Percentiles rank a stretch among this genome's conserved stretches.
Conservation (phyloP, 2,329 filamentous ascomycete genomes). For the Aspergillus vadensis region DNA sequence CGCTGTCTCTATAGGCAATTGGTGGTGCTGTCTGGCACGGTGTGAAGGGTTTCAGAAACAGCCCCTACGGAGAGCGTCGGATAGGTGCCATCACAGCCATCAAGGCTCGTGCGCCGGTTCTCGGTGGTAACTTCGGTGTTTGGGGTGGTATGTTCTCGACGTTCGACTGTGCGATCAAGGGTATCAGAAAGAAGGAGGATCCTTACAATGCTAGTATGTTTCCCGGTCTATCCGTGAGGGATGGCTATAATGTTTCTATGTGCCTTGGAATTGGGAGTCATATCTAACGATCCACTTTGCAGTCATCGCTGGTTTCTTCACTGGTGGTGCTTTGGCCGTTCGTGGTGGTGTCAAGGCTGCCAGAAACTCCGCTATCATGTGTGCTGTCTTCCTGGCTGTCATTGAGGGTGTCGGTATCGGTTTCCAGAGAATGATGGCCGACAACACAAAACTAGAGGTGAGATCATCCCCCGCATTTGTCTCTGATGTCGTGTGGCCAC, state of each 20-base stretch:
- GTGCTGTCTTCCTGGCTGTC: constrained; percentile 88
- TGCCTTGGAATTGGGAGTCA: not conserved
- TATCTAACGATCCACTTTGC: constrained; percentile 6
- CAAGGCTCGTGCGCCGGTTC: constrained; percentile 92
- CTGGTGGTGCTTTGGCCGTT: constrained; percentile 86
- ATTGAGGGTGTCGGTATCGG: constrained; percentile 98
- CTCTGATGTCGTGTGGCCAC: not conserved
- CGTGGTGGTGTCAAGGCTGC: constrained; percentile 90
- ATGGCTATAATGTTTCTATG: not conserved
- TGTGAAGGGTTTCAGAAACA: constrained; percentile 90
- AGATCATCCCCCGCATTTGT: constrained; percentile 19
- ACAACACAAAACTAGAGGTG: constrained; percentile 80
- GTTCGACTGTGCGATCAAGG: constrained; percentile 96
- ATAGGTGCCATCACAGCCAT: constrained; percentile 96
- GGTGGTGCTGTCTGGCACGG: constrained; percentile 92
- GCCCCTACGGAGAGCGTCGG: constrained; percentile 87
- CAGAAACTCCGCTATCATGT: constrained; percentile 93
- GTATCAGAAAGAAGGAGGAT: constrained; percentile 92
- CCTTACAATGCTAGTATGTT: constrained; percentile 84
- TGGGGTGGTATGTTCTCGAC: constrained; percentile 97
- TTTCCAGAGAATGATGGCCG: constrained; percentile 91
- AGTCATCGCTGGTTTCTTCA: constrained; percentile 95
- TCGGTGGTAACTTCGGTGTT: constrained; percentile 96
- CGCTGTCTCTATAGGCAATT: constrained; percentile 58
- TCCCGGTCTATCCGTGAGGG: not conserved